These are phyloP conservation scores for Intubia oerlemansii DNA, from an alignment of 2,329 filamentous ascomycete genomes.

Conservation along the genomic window DNA sequence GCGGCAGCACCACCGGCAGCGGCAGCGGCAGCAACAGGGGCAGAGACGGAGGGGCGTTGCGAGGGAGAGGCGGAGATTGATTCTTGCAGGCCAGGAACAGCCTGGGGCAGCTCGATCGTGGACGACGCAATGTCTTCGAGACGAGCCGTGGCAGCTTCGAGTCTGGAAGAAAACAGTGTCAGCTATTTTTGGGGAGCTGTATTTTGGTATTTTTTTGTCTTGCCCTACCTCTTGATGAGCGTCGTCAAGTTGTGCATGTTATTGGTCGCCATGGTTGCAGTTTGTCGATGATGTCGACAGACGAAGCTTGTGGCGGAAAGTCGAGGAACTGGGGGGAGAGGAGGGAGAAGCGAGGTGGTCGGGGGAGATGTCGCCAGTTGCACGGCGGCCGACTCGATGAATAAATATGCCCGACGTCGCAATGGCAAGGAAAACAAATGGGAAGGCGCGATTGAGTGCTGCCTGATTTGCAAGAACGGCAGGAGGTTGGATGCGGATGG, in stretches of 20 bases:
- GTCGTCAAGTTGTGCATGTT: slow-evolving; percentile 96
- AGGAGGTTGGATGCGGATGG: too few relatives aligned
- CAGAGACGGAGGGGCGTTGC: slow-evolving; percentile 12
- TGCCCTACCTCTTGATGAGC: slow-evolving; percentile 79
- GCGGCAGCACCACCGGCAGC: too few relatives aligned
- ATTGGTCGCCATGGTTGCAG: slow-evolving; percentile 42
- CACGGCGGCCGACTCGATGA: too few relatives aligned
- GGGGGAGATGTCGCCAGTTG: too few relatives aligned
- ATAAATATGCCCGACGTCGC: too few relatives aligned
- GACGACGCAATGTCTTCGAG: slow-evolving; percentile 89
- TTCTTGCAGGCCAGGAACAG: slow-evolving; percentile 22
- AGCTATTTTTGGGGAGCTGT: slow-evolving; percentile 18
- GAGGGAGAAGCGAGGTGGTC: too few relatives aligned
- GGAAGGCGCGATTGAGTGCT: too few relatives aligned
- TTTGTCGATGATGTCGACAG: too few relatives aligned
- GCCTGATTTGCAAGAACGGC: too few relatives aligned
- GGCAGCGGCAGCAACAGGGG: slow-evolving; percentile 15
- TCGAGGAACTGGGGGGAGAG: too few relatives aligned
- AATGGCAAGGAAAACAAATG: too few relatives aligned
- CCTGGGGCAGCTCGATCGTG: slow-evolving; percentile 35
- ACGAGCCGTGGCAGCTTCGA: slow-evolving; percentile 89
- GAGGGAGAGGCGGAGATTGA: slow-evolving; percentile 15
- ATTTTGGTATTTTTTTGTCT: slow-evolving; percentile 6
- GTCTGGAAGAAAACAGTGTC: slow-evolving; percentile 54
- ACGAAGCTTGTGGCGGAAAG: too few relatives aligned